These are phyloP conservation scores for Ramaria sp. DNA, from an alignment of 768 basidiomycete genomes.

Conservation along the genomic window DNA sequence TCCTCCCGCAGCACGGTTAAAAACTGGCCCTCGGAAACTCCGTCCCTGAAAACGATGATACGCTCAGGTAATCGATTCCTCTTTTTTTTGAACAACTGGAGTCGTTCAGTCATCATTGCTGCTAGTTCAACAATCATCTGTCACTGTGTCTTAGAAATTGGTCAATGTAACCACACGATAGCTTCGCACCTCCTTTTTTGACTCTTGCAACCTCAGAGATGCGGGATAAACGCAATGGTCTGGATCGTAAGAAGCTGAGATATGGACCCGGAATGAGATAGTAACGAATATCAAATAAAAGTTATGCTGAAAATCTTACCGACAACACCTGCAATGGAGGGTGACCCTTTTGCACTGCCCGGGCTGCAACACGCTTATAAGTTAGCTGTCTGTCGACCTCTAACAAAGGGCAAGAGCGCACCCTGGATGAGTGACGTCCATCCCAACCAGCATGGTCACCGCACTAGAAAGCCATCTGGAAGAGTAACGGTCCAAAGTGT, in stretches of 20 bases:
- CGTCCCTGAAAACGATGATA: constrained; percentile 68
- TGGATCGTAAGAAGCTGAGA: constrained; percentile 27
- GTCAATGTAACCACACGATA: no score
- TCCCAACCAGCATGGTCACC: constrained; percentile 76
- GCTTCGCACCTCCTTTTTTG: constrained; percentile 56
- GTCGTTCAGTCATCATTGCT: constrained; percentile 62
- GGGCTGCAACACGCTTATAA: constrained; percentile 45
- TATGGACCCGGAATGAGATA: not conserved
- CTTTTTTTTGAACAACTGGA: constrained; percentile 45
- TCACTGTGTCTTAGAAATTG: not conserved
- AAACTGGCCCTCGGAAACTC: constrained; percentile 56
- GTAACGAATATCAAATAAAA: not conserved
- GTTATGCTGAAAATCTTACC: constrained; percentile 32
- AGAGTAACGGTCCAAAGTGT: constrained; percentile 42
- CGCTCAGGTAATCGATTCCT: constrained; percentile 46
- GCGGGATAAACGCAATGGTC: constrained; percentile 71
- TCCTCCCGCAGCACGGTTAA: not conserved
- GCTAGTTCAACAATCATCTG: constrained; percentile 55
- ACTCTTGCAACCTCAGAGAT: constrained; percentile 54
- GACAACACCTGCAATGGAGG: constrained; percentile 77
- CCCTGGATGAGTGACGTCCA: constrained; percentile 32
- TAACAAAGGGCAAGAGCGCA: not conserved
- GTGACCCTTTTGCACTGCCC: constrained; percentile 62
- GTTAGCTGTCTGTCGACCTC: constrained; percentile 9
- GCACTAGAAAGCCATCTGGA: constrained; percentile 56